These are phyloP conservation scores for Lepidium didymum DNA, from an alignment of 345 rosid species.

Conservation along the genomic window DNA sequence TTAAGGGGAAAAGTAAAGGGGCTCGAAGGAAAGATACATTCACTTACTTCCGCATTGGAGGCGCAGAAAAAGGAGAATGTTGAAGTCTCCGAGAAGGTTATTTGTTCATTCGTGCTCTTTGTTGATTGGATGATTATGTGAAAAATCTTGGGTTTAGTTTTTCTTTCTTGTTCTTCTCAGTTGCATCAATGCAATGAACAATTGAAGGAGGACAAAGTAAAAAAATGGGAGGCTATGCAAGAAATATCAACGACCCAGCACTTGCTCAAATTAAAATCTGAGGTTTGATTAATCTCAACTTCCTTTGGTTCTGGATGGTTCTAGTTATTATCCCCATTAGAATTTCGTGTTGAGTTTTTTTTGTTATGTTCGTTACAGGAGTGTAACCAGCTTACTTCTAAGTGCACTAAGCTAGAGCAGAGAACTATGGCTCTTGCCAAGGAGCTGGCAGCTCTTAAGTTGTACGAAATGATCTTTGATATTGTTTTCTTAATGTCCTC, in stretches of 20 bases:
- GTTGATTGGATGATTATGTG: not conserved
- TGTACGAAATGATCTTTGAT: slow-evolving; percentile 36
- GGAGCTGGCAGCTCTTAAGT: slow-evolving; percentile 81
- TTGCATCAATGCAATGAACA: slow-evolving; percentile 43
- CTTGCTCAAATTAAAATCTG: slow-evolving; percentile 47
- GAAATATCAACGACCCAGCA: slow-evolving; percentile 42
- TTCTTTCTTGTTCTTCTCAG: slow-evolving; percentile 32
- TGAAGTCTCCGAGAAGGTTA: slow-evolving; percentile 53
- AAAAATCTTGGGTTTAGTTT: not conserved
- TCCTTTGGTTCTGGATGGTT: not conserved
- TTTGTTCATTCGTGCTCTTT: not conserved
- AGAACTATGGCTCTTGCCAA: slow-evolving; percentile 76
- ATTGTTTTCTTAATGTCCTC: not conserved
- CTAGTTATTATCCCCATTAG: not conserved
- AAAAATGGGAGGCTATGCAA: slow-evolving; percentile 52
- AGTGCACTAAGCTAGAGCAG: slow-evolving; percentile 52
- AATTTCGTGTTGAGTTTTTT: not conserved
- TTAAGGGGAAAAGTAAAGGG: slow-evolving; percentile 56
- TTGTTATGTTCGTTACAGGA: slow-evolving; percentile 41
- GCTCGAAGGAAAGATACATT: slow-evolving; percentile 47
- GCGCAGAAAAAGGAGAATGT: slow-evolving; percentile 42
- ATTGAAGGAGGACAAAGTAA: slow-evolving; percentile 37
- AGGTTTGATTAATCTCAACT: slow-evolving; percentile 32
- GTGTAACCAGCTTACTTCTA: slow-evolving; percentile 38
- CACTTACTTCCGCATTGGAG: slow-evolving; percentile 44